phyloP scores from a whole-genome alignment of 208 protist species.

The Hexamita inflata region DNA sequence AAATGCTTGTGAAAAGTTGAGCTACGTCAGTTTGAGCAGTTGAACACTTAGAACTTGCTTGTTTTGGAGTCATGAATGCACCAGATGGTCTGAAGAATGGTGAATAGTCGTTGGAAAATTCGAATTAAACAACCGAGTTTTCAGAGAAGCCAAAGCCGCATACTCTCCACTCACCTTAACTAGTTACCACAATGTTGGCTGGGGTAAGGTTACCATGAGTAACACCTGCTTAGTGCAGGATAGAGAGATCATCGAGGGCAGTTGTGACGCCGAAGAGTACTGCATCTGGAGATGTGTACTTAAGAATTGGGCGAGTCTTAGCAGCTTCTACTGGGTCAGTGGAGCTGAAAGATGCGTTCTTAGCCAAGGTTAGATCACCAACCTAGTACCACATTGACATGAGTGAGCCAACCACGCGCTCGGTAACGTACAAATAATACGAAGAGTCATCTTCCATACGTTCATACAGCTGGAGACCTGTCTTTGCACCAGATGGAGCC shows the following conservation, averaged over 20 bases:
- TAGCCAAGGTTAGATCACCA: no score
- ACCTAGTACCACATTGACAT: no score
- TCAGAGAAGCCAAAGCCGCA: neutral
- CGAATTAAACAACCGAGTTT: neutral
- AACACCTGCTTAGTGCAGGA: neutral
- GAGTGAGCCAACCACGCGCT: no score
- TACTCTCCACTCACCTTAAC: neutral
- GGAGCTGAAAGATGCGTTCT: no score
- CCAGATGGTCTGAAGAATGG: neutral
- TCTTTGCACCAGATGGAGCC: no score
- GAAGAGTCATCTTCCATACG: neutral
- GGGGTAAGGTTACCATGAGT: conserved; percentile 18
- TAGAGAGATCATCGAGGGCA: neutral
- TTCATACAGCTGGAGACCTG: neutral
- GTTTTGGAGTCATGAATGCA: neutral
- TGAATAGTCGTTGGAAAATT: neutral
- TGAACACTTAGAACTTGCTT: neutral
- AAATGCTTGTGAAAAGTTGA: neutral
- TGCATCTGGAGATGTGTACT: neutral
- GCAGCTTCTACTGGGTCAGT: no score
- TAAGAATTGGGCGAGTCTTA: no score
- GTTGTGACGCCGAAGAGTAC: neutral
- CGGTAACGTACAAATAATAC: neutral
- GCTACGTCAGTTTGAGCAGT: neutral
- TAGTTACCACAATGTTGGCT: conserved; percentile 1